These are phyloP conservation scores for Juglanconis oblonga DNA, from an alignment of 2,329 filamentous ascomycete genomes.

Conservation along the genomic window DNA sequence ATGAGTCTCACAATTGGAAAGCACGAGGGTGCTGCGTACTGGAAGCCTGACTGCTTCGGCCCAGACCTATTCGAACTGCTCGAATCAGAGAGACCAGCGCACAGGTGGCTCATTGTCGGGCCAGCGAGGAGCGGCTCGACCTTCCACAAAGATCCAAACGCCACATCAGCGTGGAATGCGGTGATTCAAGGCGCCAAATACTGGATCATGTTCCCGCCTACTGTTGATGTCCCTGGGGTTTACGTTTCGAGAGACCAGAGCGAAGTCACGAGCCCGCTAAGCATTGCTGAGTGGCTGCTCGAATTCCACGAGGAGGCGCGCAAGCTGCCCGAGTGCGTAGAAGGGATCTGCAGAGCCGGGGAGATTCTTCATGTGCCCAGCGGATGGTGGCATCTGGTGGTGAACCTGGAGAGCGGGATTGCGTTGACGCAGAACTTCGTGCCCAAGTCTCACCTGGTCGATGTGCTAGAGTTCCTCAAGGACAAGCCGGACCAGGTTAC, in stretches of 20 bases:
- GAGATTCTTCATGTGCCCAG: slow-evolving; percentile 91
- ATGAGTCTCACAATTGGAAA: slow-evolving; percentile 68
- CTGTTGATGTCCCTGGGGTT: slow-evolving; percentile 77
- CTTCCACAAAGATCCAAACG: slow-evolving; percentile 83
- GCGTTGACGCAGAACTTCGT: slow-evolving; percentile 97
- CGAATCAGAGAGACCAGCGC: slow-evolving; percentile 74
- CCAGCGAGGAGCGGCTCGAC: slow-evolving; percentile 85
- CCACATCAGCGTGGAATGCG: slow-evolving; percentile 86
- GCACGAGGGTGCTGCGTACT: slow-evolving; percentile 59
- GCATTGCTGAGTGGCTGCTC: slow-evolving; percentile 94
- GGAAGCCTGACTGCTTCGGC: slow-evolving; percentile 80
- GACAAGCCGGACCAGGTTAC: slow-evolving; percentile 84
- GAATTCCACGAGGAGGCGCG: slow-evolving; percentile 85
- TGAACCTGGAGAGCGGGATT: slow-evolving; percentile 81
- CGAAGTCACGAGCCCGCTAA: slow-evolving; percentile 89
- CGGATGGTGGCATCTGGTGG: slow-evolving; percentile 95
- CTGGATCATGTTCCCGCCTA: slow-evolving; percentile 96
- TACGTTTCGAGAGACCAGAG: slow-evolving; percentile 86
- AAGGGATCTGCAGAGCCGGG: slow-evolving; percentile 79
- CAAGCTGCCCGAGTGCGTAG: slow-evolving; percentile 69
- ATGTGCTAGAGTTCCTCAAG: slow-evolving; percentile 75
- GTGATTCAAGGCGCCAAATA: slow-evolving; percentile 89
- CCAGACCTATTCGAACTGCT: slow-evolving; percentile 82
- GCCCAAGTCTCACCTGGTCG: slow-evolving; percentile 67
- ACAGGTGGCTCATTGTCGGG: slow-evolving; percentile 90